Evolutionary conservation across 2,329 filamentous ascomycete species (phyloP).

Genomic region (Penicillium olsonii): DNA sequence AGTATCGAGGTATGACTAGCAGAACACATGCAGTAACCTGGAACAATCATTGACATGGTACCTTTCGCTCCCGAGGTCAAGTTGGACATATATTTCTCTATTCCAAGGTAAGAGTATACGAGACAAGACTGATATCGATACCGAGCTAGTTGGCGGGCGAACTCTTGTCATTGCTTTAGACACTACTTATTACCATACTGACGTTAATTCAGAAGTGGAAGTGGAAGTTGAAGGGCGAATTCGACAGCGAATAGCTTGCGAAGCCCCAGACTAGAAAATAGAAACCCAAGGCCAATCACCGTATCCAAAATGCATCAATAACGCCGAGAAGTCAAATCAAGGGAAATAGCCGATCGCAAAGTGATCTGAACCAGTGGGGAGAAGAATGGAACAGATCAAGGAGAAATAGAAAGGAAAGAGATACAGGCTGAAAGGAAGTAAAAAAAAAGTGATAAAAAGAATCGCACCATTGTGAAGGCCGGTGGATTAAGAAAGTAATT

Average conservation of each 20-base stretch:
- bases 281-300: slow-evolving; percentile 33
- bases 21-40: no score
- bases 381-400: not conserved
- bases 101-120: no score
- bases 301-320: slow-evolving; percentile 36
- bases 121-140: no score
- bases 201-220: not conserved
- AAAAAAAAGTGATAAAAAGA: slow-evolving; percentile 19
- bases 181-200: slow-evolving; percentile 12
- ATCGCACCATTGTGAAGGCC: slow-evolving; percentile 21
- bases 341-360: slow-evolving; percentile 12
- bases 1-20: no score
- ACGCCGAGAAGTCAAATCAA: slow-evolving; percentile 30
- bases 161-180: slow-evolving; percentile 6
- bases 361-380: slow-evolving; percentile 2
- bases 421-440: slow-evolving; percentile 7
- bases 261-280: slow-evolving; percentile 11
- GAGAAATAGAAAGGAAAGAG: slow-evolving; percentile 15
- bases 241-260: slow-evolving; percentile 2
- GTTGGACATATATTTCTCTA: no score
- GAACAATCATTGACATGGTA: no score
- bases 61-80: no score
- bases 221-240: not conserved
- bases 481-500: slow-evolving; percentile 13
- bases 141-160: not conserved